Percentiles rank a stretch among this genome's conserved stretches.
Evolutionary conservation across 208 protist species (phyloP).

Genomic region (Sergeia podlipaevii): DNA sequence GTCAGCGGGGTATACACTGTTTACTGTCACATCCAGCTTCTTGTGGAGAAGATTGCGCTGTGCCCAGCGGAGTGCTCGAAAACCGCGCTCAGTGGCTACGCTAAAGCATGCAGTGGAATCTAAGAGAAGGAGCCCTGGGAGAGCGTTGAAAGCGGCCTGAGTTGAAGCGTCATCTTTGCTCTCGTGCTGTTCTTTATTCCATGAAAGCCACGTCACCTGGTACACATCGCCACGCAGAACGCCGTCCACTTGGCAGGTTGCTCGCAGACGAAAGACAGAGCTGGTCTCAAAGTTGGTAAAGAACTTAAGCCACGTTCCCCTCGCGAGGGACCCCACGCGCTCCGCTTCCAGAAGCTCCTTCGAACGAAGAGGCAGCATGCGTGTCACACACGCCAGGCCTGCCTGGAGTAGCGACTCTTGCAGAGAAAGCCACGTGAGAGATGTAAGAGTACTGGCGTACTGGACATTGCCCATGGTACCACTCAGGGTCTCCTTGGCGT

Average conservation of each 20-base stretch:
- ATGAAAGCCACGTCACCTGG: slow-evolving; percentile 30
- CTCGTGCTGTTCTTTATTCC: neutral
- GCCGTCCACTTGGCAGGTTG: slow-evolving; percentile 31
- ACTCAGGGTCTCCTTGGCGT: slow-evolving; percentile 11
- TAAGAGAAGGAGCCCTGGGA: slow-evolving; percentile 31
- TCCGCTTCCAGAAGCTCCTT: slow-evolving; percentile 23
- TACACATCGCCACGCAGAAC: slow-evolving; percentile 54
- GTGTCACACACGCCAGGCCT: slow-evolving; percentile 36
- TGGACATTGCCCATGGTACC: neutral
- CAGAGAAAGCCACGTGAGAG: slow-evolving; percentile 31
- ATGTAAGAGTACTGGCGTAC: neutral
- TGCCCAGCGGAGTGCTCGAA: slow-evolving; percentile 38
- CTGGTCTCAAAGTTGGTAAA: slow-evolving; percentile 12
- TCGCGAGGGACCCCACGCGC: neutral
- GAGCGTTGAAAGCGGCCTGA: no score
- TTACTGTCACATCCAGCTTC: slow-evolving; percentile 34
- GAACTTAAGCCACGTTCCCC: slow-evolving; percentile 14
- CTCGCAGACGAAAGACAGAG: slow-evolving; percentile 10
- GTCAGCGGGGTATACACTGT: slow-evolving; percentile 35
- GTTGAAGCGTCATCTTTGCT: neutral
- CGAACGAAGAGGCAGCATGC: slow-evolving; percentile 21
- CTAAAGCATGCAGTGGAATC: slow-evolving; percentile 35
- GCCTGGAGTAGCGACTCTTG: slow-evolving; percentile 37
- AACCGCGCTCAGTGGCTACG: slow-evolving; percentile 21
- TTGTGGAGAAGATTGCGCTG: slow-evolving; percentile 31